Conservation (phyloP, 2,329 filamentous ascomycete species). For the Ambrosiella xylebori region DNA sequence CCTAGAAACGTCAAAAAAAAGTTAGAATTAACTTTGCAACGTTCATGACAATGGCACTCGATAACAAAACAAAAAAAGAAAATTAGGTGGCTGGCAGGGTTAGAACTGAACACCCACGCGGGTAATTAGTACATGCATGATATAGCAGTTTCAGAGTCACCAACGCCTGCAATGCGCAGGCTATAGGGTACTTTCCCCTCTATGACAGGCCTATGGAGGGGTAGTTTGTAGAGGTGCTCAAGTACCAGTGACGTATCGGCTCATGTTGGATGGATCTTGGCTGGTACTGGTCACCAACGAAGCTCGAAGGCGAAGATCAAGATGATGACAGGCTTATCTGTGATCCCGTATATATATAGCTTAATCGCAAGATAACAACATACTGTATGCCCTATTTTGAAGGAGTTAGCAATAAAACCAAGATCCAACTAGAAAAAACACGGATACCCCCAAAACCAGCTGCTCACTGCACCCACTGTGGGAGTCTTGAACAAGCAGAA, state of each 20-base stretch:
- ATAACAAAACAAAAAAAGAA: background rate
- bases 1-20: background rate
- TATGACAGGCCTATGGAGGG: background rate
- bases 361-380: background rate
- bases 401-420: background rate
- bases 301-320: background rate
- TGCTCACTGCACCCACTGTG: background rate
- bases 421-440: too few species aligned
- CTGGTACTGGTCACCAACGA: too few species aligned
- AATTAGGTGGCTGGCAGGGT: slow-evolving; percentile 1
- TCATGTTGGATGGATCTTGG: background rate
- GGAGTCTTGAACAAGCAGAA: background rate
- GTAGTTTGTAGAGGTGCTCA: background rate
- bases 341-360: background rate
- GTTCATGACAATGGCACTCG: background rate
- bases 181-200: slow-evolving; percentile 8
- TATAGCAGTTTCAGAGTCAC: background rate
- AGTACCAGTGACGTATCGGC: slow-evolving; percentile 8
- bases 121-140: slow-evolving; percentile 10
- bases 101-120: background rate
- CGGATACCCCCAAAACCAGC: background rate
- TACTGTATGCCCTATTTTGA: background rate
- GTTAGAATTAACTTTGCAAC: background rate
- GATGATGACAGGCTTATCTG: background rate
- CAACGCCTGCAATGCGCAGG: background rate